Percentiles rank a stretch among this genome's conserved stretches.
Conservation (phyloP, 768 basidiomycete genomes). For the Polyporus arcularius region DNA sequence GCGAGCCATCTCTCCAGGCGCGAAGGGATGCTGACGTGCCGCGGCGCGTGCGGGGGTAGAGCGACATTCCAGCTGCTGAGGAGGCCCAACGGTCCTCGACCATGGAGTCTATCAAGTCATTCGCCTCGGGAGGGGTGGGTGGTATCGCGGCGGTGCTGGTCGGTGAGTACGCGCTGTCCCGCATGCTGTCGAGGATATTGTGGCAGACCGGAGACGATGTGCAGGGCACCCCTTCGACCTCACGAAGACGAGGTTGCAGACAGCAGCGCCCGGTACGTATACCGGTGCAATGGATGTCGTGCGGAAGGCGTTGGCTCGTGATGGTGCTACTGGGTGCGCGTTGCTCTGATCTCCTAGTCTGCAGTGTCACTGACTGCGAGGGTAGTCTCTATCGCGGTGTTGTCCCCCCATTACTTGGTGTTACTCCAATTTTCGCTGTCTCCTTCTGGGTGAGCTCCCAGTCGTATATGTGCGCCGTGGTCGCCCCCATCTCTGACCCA, state of each 20-base stretch:
- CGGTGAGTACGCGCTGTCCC: conserved; percentile 52
- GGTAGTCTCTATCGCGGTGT: conserved; percentile 86
- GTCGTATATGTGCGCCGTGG: too few species aligned
- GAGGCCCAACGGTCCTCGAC: conserved; percentile 29
- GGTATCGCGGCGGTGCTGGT: conserved; percentile 87
- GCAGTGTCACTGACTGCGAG: background rate
- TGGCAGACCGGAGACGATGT: background rate
- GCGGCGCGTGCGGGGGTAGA: conserved; percentile 10
- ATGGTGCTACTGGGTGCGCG: conserved; percentile 83
- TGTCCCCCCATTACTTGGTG: conserved; percentile 89
- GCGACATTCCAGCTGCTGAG: conserved; percentile 25
- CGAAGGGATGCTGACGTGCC: background rate
- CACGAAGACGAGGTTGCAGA: conserved; percentile 95
- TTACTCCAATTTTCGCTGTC: conserved; percentile 97
- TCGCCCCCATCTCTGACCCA: too few species aligned
- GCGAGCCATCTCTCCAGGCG: background rate
- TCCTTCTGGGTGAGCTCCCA: conserved; percentile 84
- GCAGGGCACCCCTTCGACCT: conserved; percentile 96
- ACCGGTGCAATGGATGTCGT: conserved; percentile 93
- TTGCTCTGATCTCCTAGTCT: background rate
- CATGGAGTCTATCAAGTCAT: conserved; percentile 66
- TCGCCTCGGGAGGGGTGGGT: conserved; percentile 92
- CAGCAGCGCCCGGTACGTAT: conserved; percentile 85
- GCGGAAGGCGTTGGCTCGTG: conserved; percentile 84
- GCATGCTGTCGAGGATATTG: background rate